Conservation (phyloP, 2,329 filamentous ascomycete species). For the Cladosporium colombiae region DNA sequence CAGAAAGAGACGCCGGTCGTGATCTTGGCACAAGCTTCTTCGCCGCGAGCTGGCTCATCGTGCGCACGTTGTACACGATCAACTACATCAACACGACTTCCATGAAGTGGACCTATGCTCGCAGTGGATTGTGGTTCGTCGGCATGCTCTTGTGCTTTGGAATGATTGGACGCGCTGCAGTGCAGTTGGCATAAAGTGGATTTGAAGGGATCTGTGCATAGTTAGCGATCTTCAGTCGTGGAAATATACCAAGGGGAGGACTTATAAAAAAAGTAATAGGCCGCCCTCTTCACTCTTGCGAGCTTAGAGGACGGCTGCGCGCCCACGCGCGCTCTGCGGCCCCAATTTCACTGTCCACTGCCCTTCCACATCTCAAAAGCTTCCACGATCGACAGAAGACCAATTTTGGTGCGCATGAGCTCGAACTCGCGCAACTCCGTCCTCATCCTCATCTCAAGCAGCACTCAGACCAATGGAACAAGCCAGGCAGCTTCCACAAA, state of each 20-base stretch:
- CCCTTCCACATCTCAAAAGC: background rate
- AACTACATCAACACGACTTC: slow-evolving; percentile 40
- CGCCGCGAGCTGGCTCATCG: slow-evolving; percentile 39
- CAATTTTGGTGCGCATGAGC: slow-evolving; percentile 9
- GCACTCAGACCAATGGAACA: slow-evolving; percentile 21
- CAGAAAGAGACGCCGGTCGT: slow-evolving; percentile 33
- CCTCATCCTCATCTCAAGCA: background rate
- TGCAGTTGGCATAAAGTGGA: slow-evolving; percentile 27
- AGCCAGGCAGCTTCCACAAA: slow-evolving; percentile 19
- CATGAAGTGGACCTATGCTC: slow-evolving; percentile 28
- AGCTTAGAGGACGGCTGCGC: slow-evolving; percentile 27
- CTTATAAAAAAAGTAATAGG: slow-evolving; percentile 44
- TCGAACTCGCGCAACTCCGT: background rate
- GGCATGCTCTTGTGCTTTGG: slow-evolving; percentile 35
- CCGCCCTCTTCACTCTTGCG: slow-evolving; percentile 33
- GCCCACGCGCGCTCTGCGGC: slow-evolving; percentile 20
- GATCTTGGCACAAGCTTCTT: slow-evolving; percentile 38
- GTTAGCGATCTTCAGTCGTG: slow-evolving; percentile 26
- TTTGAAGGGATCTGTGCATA: slow-evolving; percentile 19
- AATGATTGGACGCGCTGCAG: slow-evolving; percentile 36
- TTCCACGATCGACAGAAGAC: background rate
- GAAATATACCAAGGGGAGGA: slow-evolving; percentile 25
- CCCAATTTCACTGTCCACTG: slow-evolving; percentile 9
- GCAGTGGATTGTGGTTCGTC: slow-evolving; percentile 35
- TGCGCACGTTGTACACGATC: slow-evolving; percentile 40